Base-by-base conservation (phyloP, 208 protist genomes). In the Leishmania major region DNA sequence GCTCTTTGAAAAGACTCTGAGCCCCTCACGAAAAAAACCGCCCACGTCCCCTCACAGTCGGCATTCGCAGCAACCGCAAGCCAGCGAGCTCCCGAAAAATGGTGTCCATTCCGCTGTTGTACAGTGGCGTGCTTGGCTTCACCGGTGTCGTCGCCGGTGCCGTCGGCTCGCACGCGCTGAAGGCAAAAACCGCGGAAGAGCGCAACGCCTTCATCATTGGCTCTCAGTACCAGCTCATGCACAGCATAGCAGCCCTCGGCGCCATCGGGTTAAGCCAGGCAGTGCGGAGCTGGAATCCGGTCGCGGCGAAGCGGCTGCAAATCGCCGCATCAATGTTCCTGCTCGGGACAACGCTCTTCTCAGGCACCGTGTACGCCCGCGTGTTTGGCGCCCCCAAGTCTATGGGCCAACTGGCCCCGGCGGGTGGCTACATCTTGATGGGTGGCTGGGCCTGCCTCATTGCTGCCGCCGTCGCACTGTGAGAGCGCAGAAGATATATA, bases 221-320 rank as follows among this genome's bases (percentile, higher is more conserved):
- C 45, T 67, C 85, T 47, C 70, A 89, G 71, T 91, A 91, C 73
- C 88, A 91, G 77, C 78, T 91, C 47, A 75, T 92, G 72, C 87
- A 92, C 89, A 92, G 84, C 83, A 86, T 90, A 40, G 77, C 87
- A 31, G 89, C 81, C 55, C 73, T 89, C 51, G 77, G 62, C n/a
- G 82, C 88, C 7, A 57, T 86, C 22, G 72, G 71, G 2, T 66
- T 86, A 22, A 76, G 71, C 22, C 75, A 75, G 40, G 51, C 60
- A 35, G 75, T 82, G 13, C 77, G 75, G 15, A 64, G n/a, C 8
- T 55, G 79, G 1, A 79, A 89, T 64, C 76, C 84, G 2, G 51
- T 75, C 10, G 78, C 81, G 17, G 75, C 75, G 35, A 69, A 75
- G 51, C 78, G 82, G 55, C 83, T 90, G 11, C 40, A 31, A 31